Base-by-base conservation (phyloP, 768 basidiomycete species). In the Russula earlei region DNA sequence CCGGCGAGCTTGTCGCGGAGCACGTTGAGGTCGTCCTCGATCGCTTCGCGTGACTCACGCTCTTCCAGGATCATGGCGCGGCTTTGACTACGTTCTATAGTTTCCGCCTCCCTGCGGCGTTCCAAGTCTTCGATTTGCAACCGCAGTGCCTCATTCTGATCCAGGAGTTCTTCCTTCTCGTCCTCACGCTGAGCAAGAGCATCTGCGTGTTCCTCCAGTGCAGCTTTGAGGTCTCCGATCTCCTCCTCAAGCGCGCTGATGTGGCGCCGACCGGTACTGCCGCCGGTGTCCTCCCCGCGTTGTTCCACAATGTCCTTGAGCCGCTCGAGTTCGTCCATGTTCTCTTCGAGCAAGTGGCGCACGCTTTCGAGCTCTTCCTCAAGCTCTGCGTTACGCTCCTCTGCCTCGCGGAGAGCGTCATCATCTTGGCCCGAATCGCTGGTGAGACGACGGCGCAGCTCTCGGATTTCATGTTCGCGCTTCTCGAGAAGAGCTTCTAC, bases 261-360 rank as follows among this genome's bases (percentile, higher is more conserved):
- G 45, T 75, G 74, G 46, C 75, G 72, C 24, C 72, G 75, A 10
- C 73, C 75, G 14, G 67, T 64, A 3, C 75, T 74, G 33, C 71
- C 69, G 37, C 72, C 71, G 14, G 69, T 66, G 0, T 72, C 70
- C 5, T 73, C 76, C 22, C 64, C 65, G 11, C 65, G 59, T 25
- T 72, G 74, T 64, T 88, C 83, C 5, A 86, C 74, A n/a, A 84
- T 73, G 45, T 85, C 84, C 33, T 78, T 76, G 38, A 93, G 71
- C 8, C 83, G 75, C 34, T 87, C 83, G 49, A 92, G 81, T 70
- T 93, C 91, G 33, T 91, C 86, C 68, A 84, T 77, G 66, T 89
- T 89, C 61, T 94, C 91, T 65, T 88, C 81, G 38, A 91, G 70
- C 27, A 90, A 67, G 0, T 77, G 83, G 54, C 82, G 76, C 5